A percentile compares a stretch with the other conserved stretches of the same genome.
phyloP scores from a whole-genome alignment of 2,329 filamentous ascomycete genomes.

The Arthrobotrys pseudoclavata region DNA sequence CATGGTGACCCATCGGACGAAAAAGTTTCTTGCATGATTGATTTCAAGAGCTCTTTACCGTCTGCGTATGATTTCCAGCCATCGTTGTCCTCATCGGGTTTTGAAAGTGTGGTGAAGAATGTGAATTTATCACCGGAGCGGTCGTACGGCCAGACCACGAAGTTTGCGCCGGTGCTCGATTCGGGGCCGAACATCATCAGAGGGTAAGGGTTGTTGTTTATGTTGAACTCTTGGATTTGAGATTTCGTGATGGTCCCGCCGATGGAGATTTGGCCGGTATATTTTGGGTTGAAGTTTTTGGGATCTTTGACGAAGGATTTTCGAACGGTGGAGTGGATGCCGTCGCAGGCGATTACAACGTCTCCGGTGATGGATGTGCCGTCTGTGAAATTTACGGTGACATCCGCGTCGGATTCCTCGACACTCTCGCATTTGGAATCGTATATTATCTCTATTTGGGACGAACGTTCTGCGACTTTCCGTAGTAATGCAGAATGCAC shows the following conservation, averaged over 20 bases:
- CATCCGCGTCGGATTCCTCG: constrained; percentile 33
- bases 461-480: constrained; percentile 42
- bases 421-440: constrained; percentile 60
- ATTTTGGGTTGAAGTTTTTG: constrained; percentile 34
- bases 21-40: constrained; percentile 19
- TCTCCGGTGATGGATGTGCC: constrained; percentile 62
- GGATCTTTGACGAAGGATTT: constrained; percentile 54
- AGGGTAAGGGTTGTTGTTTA: constrained; percentile 24
- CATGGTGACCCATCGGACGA: constrained; percentile 32
- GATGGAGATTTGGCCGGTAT: constrained; percentile 43
- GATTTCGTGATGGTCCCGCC: constrained; percentile 40
- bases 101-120: constrained; percentile 47
- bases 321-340: constrained; percentile 65
- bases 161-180: constrained; percentile 29
- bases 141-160: constrained; percentile 57
- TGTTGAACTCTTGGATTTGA: constrained; percentile 38
- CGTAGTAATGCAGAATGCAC: constrained; percentile 63
- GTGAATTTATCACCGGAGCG: constrained; percentile 26
- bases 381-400: constrained; percentile 63
- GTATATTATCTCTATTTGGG: constrained; percentile 56
- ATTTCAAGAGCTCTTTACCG: constrained; percentile 19
- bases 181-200: constrained; percentile 57
- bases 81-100: constrained; percentile 37
- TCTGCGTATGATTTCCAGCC: constrained; percentile 31
- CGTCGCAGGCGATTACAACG: constrained; percentile 65